Percentiles rank a stretch among this genome's conserved stretches.
These are phyloP conservation scores for Suhomyces panamericanus DNA, from an alignment of 1,139 yeast species.

Conservation along the genomic window DNA sequence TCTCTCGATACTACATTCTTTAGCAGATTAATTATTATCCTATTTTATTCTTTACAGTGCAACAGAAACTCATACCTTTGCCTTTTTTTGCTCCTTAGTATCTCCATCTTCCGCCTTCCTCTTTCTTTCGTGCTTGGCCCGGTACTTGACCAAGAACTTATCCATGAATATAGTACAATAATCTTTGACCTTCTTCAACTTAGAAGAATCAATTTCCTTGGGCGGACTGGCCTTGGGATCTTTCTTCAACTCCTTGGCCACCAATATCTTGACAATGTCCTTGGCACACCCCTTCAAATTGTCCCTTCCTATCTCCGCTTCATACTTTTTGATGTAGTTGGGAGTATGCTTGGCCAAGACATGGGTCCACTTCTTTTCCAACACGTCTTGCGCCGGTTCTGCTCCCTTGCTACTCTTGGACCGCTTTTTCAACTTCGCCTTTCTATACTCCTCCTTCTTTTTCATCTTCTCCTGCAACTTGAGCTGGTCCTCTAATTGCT, in stretches of 20 bases:
- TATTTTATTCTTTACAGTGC: neutral
- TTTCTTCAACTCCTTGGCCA: conserved; percentile 62
- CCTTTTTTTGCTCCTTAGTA: conserved; percentile 9
- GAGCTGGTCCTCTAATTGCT: conserved; percentile 15
- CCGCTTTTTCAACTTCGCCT: conserved; percentile 1
- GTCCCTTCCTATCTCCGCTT: conserved; percentile 67
- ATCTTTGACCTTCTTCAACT: conserved; percentile 64
- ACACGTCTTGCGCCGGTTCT: conserved; percentile 2
- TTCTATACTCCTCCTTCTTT: conserved; percentile 6
- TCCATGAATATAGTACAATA: conserved; percentile 72
- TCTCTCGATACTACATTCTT: too few species aligned
- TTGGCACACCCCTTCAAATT: conserved; percentile 75
- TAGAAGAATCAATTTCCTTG: conserved; percentile 57
- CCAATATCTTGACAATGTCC: conserved; percentile 66
- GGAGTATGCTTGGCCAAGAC: conserved; percentile 79
- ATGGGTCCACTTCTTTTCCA: conserved; percentile 54
- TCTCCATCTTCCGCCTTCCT: conserved; percentile 5
- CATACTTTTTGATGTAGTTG: conserved; percentile 69
- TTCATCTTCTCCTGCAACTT: conserved; percentile 15
- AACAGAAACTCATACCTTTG: neutral
- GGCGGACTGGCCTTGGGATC: conserved; percentile 48
- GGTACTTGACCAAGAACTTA: conserved; percentile 60
- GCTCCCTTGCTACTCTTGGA: conserved; percentile 1
- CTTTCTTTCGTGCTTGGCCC: conserved; percentile 32
- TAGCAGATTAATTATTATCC: too few species aligned